Base-by-base conservation (phyloP, 78 protist species). In the Planoprotostelium fungivorum region DNA sequence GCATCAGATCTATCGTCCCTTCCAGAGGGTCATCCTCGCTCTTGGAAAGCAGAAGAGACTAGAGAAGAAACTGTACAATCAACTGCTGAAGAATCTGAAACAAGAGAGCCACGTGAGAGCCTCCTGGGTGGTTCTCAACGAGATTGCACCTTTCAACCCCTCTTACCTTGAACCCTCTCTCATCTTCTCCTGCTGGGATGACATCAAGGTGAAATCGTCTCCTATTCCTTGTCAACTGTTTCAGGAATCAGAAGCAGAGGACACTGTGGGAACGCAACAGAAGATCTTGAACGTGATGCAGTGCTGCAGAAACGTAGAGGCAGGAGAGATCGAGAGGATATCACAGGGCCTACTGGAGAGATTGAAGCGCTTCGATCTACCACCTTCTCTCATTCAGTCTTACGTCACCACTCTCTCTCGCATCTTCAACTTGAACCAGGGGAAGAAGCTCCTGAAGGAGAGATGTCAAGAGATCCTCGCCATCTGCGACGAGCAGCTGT, bases 401-500 rank as follows among this genome's bases (percentile, higher is more conserved):
- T 51, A 51, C 16, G 73, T 51, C 31, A 25, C 5, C 73, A 51
- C 73, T 5, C 16, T 51, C 5, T 51, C 73, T 25, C 73, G 16
- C 31, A 51, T 51, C 31, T 51, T 25, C 73, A 51, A 51, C 31
- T 16, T 25, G 73, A 51, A 51, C 31, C 31, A 51, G 73, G 73
- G 73, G 5, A 5, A 51, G 31, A 51, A 51, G 16, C 31, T 25
- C 31, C 5, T 51, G 73, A 51, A 51, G 16, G 31, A 16, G 16
- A 5, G 16, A 16, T 51, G 5, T 51, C 87, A 39, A 1, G 37
- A 29, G 25, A n/a, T 92, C 29, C 31, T 92, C 1, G 0, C n/a
- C 23, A 86, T 86, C 28, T 92, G 94, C 84, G 94, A 92, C 87
- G 83, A 38, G 36, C 38, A 35, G 28, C 34, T 92, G 34, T n/a